Base-by-base conservation (phyloP, 2,329 filamentous ascomycete species). In the Chrysoporthe deuterocubensis region DNA sequence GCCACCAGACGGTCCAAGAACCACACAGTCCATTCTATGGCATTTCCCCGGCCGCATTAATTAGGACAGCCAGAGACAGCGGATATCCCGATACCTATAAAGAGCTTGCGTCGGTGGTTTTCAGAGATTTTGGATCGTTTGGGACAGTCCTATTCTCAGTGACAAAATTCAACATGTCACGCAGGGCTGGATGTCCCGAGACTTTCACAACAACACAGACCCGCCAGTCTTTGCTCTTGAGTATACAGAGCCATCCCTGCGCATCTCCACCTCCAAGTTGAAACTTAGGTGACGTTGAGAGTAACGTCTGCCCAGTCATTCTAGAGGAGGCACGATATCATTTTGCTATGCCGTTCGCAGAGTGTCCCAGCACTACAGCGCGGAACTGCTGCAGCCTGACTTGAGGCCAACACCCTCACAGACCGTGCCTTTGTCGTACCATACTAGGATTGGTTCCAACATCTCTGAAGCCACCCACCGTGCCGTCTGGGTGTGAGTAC, bases 381-480 rank as follows among this genome's bases (percentile, higher is more conserved):
- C 34, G 18, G 18, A 14, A 4, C 37, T 62, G 44, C 44, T 48
- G n/a, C 48, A 18, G 7, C 67, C 65, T 11, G 67, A 67, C 34
- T 14, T 48, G 46, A 78, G 72, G 1, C 82, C 83, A 2, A 76
- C 76, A 0, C 86, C 86, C 67, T 83, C 78, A 67, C 85, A 85
- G 4, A 85, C 67, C 2, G 78, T 79, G 0, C 86, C 87, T 42
- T 81, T 80, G 68, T 85, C 81, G 69, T 81, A 86, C 80, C 85
- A 89, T 64, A 78, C 26, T 76, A 0, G 83, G 78, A 71, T 70
- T 0, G 85, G 83, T 32, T 52, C 61, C 21, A 89, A 70, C 48
- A 90, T 70, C 73, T 86, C 77, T 42, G 82, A 80, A 0, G 80
- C 80, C 32, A 90, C 84, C 87, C 87, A 90, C 69, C 87, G 80